These are phyloP conservation scores for Elongisporangium anandrum DNA, from an alignment of 352 stramenopile genomes.

Conservation along the genomic window DNA sequence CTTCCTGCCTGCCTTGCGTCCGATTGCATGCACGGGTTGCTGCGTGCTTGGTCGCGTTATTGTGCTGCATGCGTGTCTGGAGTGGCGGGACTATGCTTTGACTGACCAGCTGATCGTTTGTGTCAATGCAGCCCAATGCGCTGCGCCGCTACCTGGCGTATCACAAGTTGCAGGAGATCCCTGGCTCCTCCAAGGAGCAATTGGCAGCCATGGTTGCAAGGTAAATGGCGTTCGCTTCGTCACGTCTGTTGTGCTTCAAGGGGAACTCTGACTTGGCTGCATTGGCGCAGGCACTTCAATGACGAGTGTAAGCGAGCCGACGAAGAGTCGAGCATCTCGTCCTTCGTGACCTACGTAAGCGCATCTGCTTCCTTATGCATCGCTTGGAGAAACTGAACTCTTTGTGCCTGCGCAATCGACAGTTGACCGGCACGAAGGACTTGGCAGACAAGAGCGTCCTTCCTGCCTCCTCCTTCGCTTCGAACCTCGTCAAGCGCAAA, in stretches of 20 bases:
- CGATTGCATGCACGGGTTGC: background rate
- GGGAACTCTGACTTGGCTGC: conserved; percentile 2
- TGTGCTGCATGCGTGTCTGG: background rate
- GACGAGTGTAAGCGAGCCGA: conserved; percentile 59
- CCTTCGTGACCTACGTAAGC: conserved; percentile 66
- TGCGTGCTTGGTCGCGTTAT: background rate
- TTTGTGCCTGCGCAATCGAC: background rate
- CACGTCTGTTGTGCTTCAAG: background rate
- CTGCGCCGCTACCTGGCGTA: conserved; percentile 68
- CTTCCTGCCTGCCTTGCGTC: background rate
- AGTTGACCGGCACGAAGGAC: background rate
- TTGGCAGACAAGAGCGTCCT: background rate
- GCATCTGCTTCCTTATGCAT: background rate
- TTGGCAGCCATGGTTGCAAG: conserved; percentile 59
- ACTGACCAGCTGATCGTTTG: conserved; percentile 1
- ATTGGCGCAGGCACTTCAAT: conserved; percentile 50
- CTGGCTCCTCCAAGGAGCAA: conserved; percentile 46
- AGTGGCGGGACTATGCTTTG: conserved; percentile 4
- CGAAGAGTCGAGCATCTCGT: conserved; percentile 56
- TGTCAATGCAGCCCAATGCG: conserved; percentile 30
- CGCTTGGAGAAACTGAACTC: background rate
- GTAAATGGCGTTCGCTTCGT: conserved; percentile 15
- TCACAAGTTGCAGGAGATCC: conserved; percentile 44
- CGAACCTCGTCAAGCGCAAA: background rate
- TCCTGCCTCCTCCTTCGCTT: background rate